These are phyloP conservation scores for Elsinoe ampelina DNA, from an alignment of 2,329 filamentous ascomycete species.

Conservation along the genomic window DNA sequence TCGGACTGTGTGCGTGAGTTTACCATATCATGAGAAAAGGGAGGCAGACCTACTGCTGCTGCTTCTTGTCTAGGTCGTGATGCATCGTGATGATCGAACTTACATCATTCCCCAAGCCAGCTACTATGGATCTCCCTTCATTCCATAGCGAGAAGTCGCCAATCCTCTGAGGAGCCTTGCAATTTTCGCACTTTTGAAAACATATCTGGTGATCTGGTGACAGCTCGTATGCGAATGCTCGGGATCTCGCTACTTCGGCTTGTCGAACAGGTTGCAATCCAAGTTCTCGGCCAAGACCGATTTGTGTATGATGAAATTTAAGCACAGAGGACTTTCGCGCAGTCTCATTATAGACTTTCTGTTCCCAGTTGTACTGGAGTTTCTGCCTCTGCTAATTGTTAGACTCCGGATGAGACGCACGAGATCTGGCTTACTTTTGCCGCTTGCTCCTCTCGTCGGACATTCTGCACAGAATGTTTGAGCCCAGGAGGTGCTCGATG, in stretches of 20 bases:
- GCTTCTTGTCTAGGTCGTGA: neutral
- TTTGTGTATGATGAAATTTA: neutral
- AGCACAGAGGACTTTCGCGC: conserved; percentile 12
- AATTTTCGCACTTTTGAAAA: conserved; percentile 13
- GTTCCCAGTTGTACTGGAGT: neutral
- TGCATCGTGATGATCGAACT: neutral
- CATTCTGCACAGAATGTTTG: conserved; percentile 35
- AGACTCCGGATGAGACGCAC: neutral
- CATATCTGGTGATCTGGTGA: neutral
- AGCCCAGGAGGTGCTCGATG: conserved; percentile 27
- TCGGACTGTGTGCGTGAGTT: neutral
- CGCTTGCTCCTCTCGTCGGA: conserved; percentile 28
- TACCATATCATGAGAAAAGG: neutral
- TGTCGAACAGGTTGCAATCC: conserved; percentile 11
- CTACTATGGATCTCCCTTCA: neutral
- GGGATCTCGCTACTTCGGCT: conserved; percentile 11
- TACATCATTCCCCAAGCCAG: conserved; percentile 7
- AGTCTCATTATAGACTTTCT: conserved; percentile 13
- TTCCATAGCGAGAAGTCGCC: conserved; percentile 12
- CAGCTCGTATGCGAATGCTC: neutral
- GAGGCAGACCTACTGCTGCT: neutral
- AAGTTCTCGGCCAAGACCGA: conserved; percentile 13
- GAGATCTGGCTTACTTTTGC: conserved; percentile 21
- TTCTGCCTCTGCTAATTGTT: conserved; percentile 15
- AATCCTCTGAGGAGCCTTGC: conserved; percentile 13